Conservation (phyloP, 257 asterid species). For the Handroanthus guayacan region DNA sequence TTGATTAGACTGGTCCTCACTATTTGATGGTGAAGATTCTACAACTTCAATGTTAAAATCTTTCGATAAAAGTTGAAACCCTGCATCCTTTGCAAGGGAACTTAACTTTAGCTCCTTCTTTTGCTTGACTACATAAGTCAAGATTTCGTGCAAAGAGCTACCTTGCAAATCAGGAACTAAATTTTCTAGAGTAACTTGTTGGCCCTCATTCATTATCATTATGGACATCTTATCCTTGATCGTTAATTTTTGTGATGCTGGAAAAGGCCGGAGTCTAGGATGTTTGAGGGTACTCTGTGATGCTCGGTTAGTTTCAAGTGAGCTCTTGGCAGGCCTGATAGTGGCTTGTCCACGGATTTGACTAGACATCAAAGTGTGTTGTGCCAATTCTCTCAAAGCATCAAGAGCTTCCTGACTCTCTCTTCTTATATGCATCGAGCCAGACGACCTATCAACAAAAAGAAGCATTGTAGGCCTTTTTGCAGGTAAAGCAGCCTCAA, state of each 20-base stretch:
- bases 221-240: constrained; percentile 75
- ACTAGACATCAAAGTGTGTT: constrained; percentile 50
- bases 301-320: constrained; percentile 45
- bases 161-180: constrained; percentile 70
- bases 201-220: constrained; percentile 66
- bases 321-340: constrained; percentile 40
- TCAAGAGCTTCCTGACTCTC: constrained; percentile 75
- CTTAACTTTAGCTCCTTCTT: constrained; percentile 78
- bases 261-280: constrained; percentile 51
- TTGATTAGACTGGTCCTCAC: constrained; percentile 54
- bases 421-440: constrained; percentile 55
- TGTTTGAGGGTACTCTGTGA: constrained; percentile 51
- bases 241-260: constrained; percentile 53
- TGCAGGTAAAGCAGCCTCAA: constrained; percentile 66
- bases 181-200: constrained; percentile 67
- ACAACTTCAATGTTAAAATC: constrained; percentile 69
- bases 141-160: constrained; percentile 78
- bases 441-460: constrained; percentile 88
- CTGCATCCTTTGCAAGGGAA: constrained; percentile 83
- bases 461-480: constrained; percentile 81
- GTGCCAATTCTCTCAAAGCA: constrained; percentile 76
- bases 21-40: constrained; percentile 50
- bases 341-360: constrained; percentile 48
- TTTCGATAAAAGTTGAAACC: constrained; percentile 89
- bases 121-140: constrained; percentile 66